Evolutionary conservation across 305 asterid species (phyloP), one percentile per base, ranked within the genome.

Genomic region (Fraxinus latifolia): DNA sequence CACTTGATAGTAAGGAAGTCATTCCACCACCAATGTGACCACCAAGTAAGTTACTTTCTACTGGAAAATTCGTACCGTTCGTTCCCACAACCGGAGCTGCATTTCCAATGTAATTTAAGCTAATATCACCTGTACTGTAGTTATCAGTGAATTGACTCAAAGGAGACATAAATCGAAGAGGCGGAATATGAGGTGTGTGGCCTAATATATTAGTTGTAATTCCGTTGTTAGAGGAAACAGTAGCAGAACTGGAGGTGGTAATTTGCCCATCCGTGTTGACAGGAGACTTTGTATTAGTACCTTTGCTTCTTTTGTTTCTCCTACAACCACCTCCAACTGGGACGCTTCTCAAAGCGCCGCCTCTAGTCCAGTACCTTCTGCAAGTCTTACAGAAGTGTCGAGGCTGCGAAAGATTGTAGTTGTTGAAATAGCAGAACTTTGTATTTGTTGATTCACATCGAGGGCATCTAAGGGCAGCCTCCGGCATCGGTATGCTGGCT

Each of bases 321-420:
- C 98, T 83, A 77, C 95, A 95, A 12, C 98, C 97, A 7, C 98
- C 98, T 0, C 98, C 98, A 0, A 95, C 97, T 0, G 98, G 98
- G 12, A 95, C 98, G 86, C 50, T 95, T 12, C 98, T 83, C 80
- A 95, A 74, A n/a, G 98, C 97, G 34, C 98, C 98, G 17, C 97
- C 97, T 67, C 97, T 75, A 0, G 98, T 95, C 98, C 98, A 95
- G 81, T 93, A 68, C 84, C 98, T 83, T 37, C 97, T 55, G 83
- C 98, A 95, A 0, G 94, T 90, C 90, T 95, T 95, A 91, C 98
- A 95, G 70, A 95, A 95, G 93, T 93, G 98, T 33, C 97, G 91
- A 0, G 97, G 98, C 84, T 95, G 97, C 0, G 94, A 76, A 80
- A 93, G 92, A 77, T 91, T 95, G 87, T 93, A 93, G 90, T 95